These are phyloP conservation scores for Pseudogymnoascus sp. DNA, from an alignment of 2,329 filamentous ascomycete genomes.

Conservation along the genomic window DNA sequence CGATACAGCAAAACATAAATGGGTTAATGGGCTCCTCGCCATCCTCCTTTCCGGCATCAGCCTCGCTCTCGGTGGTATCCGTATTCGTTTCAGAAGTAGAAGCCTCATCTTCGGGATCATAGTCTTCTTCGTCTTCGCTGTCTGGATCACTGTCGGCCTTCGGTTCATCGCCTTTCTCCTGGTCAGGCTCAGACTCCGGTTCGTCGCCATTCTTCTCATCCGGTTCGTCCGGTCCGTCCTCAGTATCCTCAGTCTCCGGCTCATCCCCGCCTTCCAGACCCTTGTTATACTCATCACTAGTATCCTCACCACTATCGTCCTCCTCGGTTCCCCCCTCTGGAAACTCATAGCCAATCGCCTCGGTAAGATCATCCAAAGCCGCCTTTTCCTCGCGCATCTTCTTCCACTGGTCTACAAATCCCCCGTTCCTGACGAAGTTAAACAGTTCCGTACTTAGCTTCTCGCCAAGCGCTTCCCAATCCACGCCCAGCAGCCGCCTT, in stretches of 20 bases:
- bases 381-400: background rate
- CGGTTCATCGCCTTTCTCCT: slow-evolving; percentile 18
- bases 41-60: background rate
- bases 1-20: too few species aligned
- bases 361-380: background rate
- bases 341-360: background rate
- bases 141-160: background rate
- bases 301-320: background rate
- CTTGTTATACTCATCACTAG: background rate
- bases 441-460: background rate
- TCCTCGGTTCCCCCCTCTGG: background rate
- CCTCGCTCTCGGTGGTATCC: background rate
- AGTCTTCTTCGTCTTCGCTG: background rate
- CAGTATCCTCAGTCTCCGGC: background rate
- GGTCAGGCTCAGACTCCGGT: slow-evolving; percentile 55
- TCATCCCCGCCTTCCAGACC: background rate
- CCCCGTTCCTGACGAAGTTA: background rate
- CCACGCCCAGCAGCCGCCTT: background rate
- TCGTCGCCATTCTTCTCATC: background rate
- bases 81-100: background rate
- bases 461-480: background rate
- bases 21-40: background rate
- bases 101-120: background rate
- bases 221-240: too few species aligned
- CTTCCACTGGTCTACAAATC: background rate